phyloP scores from a whole-genome alignment of 768 basidiomycete genomes.

The Trametes elegans region DNA sequence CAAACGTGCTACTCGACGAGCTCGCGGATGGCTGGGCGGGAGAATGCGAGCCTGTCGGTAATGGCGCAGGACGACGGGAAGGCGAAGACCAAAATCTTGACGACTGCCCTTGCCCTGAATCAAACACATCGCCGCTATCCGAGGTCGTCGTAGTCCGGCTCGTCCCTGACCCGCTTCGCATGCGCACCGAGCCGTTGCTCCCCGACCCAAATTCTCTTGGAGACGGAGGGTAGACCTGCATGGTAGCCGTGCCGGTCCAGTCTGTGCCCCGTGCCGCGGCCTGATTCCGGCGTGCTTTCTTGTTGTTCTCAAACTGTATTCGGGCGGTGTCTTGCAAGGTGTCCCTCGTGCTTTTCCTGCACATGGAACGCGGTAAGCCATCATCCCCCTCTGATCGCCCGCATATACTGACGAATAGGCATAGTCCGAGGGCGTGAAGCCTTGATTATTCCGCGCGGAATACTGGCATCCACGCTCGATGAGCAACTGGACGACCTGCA shows the following conservation, averaged over 20 bases:
- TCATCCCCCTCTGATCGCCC: background rate
- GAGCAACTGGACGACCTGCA: constrained; percentile 76
- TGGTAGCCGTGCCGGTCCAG: constrained; percentile 40
- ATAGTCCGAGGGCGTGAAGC: constrained; percentile 91
- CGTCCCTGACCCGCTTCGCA: constrained; percentile 80
- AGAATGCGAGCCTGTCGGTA: constrained; percentile 57
- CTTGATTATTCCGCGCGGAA: constrained; percentile 81
- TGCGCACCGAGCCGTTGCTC: constrained; percentile 43
- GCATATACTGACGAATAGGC: constrained; percentile 73
- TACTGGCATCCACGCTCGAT: constrained; percentile 89
- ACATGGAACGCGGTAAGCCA: constrained; percentile 10
- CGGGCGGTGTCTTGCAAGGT: constrained; percentile 81
- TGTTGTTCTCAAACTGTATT: constrained; percentile 75
- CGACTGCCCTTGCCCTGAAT: constrained; percentile 45
- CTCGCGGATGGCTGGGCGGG: constrained; percentile 50
- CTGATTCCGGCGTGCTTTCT: constrained; percentile 69
- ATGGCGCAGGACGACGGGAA: constrained; percentile 24
- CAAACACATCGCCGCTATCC: constrained; percentile 66
- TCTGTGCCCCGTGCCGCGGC: constrained; percentile 67
- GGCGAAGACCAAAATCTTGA: constrained; percentile 32
- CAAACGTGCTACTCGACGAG: constrained; percentile 37
- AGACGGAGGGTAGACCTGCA: constrained; percentile 37
- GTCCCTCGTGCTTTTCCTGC: constrained; percentile 70
- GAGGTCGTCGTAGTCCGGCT: constrained; percentile 76
- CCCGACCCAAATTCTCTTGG: constrained; percentile 35